These are phyloP conservation scores for Phytopythium mirpurense DNA, from an alignment of 352 stramenopile species.

Conservation along the genomic window DNA sequence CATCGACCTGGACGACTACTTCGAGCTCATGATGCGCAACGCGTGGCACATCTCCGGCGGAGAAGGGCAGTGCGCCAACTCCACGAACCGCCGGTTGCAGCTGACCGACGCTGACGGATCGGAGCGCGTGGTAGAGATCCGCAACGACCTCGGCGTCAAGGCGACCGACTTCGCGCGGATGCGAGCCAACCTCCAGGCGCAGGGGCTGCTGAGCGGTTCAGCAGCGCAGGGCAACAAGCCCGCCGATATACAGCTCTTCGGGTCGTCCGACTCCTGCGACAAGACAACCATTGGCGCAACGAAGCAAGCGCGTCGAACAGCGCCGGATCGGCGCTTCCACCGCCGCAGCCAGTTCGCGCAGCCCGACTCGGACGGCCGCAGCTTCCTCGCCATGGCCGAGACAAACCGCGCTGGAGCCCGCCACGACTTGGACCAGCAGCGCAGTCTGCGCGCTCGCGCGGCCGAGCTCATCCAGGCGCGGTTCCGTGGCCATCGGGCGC, in stretches of 20 bases:
- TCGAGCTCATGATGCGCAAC: conserved; percentile 91
- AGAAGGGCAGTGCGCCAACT: conserved; percentile 51
- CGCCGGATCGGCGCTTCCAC: conserved; percentile 13
- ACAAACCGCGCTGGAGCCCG: background rate
- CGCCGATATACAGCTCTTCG: conserved; percentile 2
- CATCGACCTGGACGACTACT: conserved; percentile 92
- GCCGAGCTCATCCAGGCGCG: conserved; percentile 35
- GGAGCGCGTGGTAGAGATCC: conserved; percentile 39
- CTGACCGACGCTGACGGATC: conserved; percentile 45
- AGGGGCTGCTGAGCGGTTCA: conserved; percentile 20
- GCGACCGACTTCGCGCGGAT: conserved; percentile 20
- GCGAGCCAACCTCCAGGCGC: conserved; percentile 36
- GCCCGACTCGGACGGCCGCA: background rate
- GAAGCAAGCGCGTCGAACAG: background rate
- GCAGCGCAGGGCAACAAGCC: conserved; percentile 19
- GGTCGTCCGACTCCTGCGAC: background rate
- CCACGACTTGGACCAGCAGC: conserved; percentile 15
- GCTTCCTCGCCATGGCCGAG: conserved; percentile 1
- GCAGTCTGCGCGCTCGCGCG: conserved; percentile 22
- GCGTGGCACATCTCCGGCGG: conserved; percentile 73
- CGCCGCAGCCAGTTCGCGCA: conserved; percentile 11
- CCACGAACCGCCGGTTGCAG: conserved; percentile 57
- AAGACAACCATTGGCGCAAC: background rate
- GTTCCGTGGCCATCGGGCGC: conserved; percentile 34
- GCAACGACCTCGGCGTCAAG: conserved; percentile 40